These are phyloP conservation scores for Biscogniauxia sp. DNA, from an alignment of 2,329 filamentous ascomycete species.

Conservation along the genomic window DNA sequence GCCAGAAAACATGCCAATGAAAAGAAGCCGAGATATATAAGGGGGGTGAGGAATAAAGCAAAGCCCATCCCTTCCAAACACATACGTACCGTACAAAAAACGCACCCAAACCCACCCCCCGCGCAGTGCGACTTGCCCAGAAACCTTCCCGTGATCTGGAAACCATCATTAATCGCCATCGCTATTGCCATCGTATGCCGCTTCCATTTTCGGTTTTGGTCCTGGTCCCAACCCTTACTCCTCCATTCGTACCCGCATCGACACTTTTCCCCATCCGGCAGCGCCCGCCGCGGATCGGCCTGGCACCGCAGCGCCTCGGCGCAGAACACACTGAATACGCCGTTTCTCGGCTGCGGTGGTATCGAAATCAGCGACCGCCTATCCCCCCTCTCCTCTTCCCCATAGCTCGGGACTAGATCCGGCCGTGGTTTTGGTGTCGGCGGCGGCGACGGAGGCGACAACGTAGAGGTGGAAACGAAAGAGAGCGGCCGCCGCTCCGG, in stretches of 20 bases:
- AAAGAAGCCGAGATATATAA: not conserved
- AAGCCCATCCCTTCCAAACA: not conserved
- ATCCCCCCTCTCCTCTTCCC: no score
- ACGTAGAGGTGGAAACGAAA: not conserved
- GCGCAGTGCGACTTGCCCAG: constrained; percentile 41
- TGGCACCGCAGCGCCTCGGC: constrained; percentile 40
- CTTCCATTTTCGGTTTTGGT: not conserved
- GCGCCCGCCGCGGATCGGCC: constrained; percentile 33
- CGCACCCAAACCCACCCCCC: constrained; percentile 35
- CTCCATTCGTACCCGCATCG: constrained; percentile 38
- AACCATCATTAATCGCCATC: constrained; percentile 37
- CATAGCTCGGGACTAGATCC: constrained; percentile 8
- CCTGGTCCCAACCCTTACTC: constrained; percentile 6
- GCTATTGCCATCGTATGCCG: constrained; percentile 22
- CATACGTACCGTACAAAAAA: constrained; percentile 35
- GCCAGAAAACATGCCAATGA: not conserved
- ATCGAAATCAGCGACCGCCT: not conserved
- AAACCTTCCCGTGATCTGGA: constrained; percentile 38
- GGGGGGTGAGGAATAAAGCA: not conserved
- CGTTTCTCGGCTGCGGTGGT: constrained; percentile 31
- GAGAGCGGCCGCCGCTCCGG: not conserved
- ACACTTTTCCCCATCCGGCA: constrained; percentile 25
- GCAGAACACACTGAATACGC: constrained; percentile 41
- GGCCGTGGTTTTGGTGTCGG: constrained; percentile 27
- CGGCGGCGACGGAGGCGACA: constrained; percentile 32